phyloP scores from a whole-genome alignment of 2,329 filamentous ascomycete genomes.

The Trichothecium sympodiale region DNA sequence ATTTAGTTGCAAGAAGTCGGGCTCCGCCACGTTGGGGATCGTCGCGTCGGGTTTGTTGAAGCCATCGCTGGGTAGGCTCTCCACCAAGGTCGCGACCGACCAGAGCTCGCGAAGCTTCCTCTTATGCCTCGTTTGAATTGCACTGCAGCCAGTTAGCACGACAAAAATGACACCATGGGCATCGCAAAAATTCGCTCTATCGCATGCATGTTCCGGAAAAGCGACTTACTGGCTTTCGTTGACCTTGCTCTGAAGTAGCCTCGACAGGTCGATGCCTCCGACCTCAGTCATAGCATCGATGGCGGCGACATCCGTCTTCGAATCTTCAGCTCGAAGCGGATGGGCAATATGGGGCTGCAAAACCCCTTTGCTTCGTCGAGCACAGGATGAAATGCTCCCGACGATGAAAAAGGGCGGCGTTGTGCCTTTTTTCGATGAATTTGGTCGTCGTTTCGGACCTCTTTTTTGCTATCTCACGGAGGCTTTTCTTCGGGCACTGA shows the following conservation, averaged over 20 bases:
- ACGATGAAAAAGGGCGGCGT: slow-evolving; percentile 15
- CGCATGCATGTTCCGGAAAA: slow-evolving; percentile 14
- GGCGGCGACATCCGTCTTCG: slow-evolving; percentile 55
- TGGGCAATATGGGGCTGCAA: slow-evolving; percentile 1
- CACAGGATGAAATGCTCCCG: slow-evolving; percentile 15
- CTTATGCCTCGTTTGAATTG: slow-evolving; percentile 75
- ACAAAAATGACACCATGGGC: slow-evolving; percentile 29
- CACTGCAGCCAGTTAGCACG: slow-evolving; percentile 39
- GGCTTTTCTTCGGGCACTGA: slow-evolving; percentile 7
- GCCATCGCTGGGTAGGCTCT: slow-evolving; percentile 48
- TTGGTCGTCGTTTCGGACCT: slow-evolving; percentile 13
- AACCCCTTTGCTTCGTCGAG: slow-evolving; percentile 1
- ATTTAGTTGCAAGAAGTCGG: slow-evolving; percentile 42
- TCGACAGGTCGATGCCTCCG: slow-evolving; percentile 53
- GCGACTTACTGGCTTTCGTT: slow-evolving; percentile 47
- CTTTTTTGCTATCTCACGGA: slow-evolving; percentile 9
- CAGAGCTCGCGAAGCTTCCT: slow-evolving; percentile 84
- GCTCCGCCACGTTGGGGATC: slow-evolving; percentile 38
- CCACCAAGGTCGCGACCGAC: slow-evolving; percentile 61
- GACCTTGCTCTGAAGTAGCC: slow-evolving; percentile 55
- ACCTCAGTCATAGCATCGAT: slow-evolving; percentile 63
- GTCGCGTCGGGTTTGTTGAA: slow-evolving; percentile 47
- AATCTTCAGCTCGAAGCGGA: slow-evolving; percentile 3
- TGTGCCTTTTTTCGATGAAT: slow-evolving; percentile 4
- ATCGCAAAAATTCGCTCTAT: slow-evolving; percentile 41